phyloP scores from a whole-genome alignment of 257 asterid genomes.

The Solanum sitiens region DNA sequence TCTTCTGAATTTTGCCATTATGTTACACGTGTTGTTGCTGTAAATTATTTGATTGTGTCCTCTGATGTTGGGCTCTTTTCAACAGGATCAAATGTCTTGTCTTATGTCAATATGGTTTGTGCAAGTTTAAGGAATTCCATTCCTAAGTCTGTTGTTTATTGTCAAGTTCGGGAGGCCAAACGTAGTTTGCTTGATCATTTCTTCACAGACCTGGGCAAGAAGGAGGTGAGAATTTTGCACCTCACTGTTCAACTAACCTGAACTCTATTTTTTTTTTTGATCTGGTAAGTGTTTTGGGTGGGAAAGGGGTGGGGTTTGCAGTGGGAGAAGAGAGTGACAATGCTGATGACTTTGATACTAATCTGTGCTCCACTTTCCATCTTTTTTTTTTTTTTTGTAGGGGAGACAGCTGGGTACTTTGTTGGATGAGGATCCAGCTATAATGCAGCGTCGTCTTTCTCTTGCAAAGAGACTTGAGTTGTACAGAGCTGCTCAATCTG shows the following conservation, averaged over 20 bases:
- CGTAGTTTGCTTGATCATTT: conserved; percentile 92
- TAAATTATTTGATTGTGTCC: background rate
- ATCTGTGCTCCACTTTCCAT: background rate
- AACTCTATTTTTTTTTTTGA: background rate
- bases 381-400: conserved; percentile 22
- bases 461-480: conserved; percentile 86
- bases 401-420: conserved; percentile 66
- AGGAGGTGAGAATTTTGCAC: conserved; percentile 50
- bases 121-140: conserved; percentile 85
- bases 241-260: background rate
- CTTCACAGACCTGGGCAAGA: conserved; percentile 76
- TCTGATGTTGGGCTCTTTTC: background rate
- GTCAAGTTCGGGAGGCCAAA: conserved; percentile 98
- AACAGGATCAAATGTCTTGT: conserved; percentile 83
- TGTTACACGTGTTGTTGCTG: background rate
- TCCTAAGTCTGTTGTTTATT: conserved; percentile 90
- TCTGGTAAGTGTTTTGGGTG: background rate
- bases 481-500: conserved; percentile 89
- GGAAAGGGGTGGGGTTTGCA: background rate
- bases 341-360: background rate
- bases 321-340: background rate
- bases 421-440: conserved; percentile 97
- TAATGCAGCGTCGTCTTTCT: conserved; percentile 71
- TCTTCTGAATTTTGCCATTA: background rate
- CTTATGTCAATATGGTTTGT: conserved; percentile 94